Conservation (phyloP, 1,139 yeast species). For the Pichia kudriavzevii region DNA sequence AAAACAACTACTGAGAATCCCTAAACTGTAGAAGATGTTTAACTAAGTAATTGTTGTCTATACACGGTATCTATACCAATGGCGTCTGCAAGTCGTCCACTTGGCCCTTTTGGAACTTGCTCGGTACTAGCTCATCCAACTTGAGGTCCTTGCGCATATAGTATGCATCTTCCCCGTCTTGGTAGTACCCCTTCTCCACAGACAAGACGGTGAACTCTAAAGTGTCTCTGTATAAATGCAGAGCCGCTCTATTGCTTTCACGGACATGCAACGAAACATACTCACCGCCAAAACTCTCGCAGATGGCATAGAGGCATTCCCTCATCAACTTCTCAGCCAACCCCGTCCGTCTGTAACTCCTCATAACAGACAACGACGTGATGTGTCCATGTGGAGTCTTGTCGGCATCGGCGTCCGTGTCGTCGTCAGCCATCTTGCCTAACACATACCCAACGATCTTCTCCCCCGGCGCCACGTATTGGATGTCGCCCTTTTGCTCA, state of each 20-base stretch:
- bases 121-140: slow-evolving; percentile 54
- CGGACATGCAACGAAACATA: slow-evolving; percentile 91
- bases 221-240: slow-evolving; percentile 84
- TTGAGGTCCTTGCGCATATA: slow-evolving; percentile 72
- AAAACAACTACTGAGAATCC: slow-evolving; percentile 18
- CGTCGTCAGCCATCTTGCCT: slow-evolving; percentile 88
- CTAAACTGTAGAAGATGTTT: slow-evolving; percentile 2
- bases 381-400: slow-evolving; percentile 87
- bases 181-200: slow-evolving; percentile 82
- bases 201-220: slow-evolving; percentile 72
- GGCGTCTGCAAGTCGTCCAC: too few species aligned
- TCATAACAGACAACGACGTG: slow-evolving; percentile 89
- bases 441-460: slow-evolving; percentile 89
- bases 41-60: slow-evolving; percentile 26
- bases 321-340: slow-evolving; percentile 90
- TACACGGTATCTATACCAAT: too few species aligned
- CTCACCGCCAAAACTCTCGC: slow-evolving; percentile 75
- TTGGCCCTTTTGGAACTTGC: slow-evolving; percentile 40
- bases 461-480: slow-evolving; percentile 56
- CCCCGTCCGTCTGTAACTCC: slow-evolving; percentile 93
- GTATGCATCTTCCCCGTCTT: slow-evolving; percentile 98
- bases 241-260: slow-evolving; percentile 87
- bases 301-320: slow-evolving; percentile 70
- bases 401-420: slow-evolving; percentile 56
- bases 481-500: slow-evolving; percentile 30